Evolutionary conservation across 73 alveolate genomes (phyloP).

Genomic region (Paramecium biaurelia): DNA sequence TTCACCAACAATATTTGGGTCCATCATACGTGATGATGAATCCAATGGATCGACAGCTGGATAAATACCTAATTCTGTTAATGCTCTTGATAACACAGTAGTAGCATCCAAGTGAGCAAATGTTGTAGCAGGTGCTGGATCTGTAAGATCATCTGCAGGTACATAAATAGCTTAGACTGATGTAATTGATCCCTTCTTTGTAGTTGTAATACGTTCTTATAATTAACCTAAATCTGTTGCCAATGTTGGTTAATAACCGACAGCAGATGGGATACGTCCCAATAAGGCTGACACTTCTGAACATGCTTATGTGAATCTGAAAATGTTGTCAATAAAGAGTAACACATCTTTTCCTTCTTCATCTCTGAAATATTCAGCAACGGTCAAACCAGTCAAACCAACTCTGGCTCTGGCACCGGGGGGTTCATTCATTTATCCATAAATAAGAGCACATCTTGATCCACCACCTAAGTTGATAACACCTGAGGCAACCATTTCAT

Average conservation of each 20-base stretch:
- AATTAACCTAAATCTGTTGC: conserved; percentile 97
- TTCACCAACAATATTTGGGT: conserved; percentile 94
- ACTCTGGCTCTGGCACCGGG: conserved; percentile 99
- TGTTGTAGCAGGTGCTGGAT: conserved; percentile 99
- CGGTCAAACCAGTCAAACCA: conserved; percentile 96
- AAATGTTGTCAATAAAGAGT: conserved; percentile 96
- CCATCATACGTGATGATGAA: conserved; percentile 96
- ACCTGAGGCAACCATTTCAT: conserved; percentile 91
- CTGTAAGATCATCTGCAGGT: conserved; percentile 98
- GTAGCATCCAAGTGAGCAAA: conserved; percentile 99
- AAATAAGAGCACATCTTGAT: conserved; percentile 94
- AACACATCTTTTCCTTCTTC: conserved; percentile 98
- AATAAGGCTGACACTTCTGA: conserved; percentile 98
- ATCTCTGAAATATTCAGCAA: conserved; percentile 98
- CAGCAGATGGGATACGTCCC: conserved; percentile 98
- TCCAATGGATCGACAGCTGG: conserved; percentile 99
- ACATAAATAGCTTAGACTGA: conserved; percentile 97
- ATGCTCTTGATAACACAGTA: conserved; percentile 91
- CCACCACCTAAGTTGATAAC: conserved; percentile 68
- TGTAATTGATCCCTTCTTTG: conserved; percentile 97
- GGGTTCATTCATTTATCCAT: conserved; percentile 99
- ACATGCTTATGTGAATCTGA: conserved; percentile 98
- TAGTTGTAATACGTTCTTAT: conserved; percentile 96
- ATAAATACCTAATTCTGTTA: conserved; percentile 95
- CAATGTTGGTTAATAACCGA: conserved; percentile 98